A percentile compares a stretch with the other conserved stretches of the same genome.
phyloP scores from a whole-genome alignment of 495 filamentous ascomycete species.

The Mytilinidion resinicola region DNA sequence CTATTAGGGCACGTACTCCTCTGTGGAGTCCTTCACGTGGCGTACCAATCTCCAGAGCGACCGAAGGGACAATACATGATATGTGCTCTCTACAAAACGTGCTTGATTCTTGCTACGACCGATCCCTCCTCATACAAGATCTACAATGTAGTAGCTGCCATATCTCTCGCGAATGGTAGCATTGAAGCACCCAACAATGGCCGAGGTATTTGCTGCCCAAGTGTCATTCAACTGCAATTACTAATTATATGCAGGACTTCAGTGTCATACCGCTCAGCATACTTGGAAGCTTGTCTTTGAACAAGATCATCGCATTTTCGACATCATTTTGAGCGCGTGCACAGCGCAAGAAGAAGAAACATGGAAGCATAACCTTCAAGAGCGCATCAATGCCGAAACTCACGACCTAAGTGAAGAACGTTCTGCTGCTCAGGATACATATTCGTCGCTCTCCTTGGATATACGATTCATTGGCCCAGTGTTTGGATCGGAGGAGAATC shows the following conservation, averaged over 20 bases:
- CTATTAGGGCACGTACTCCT: conserved; percentile 75
- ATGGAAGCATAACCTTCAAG: conserved; percentile 57
- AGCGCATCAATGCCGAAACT: conserved; percentile 34
- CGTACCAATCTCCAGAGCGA: conserved; percentile 63
- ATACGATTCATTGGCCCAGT: conserved; percentile 68
- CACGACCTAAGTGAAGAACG: conserved; percentile 42
- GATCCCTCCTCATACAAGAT: conserved; percentile 50
- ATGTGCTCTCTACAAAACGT: conserved; percentile 76
- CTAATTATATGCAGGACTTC: conserved; percentile 53
- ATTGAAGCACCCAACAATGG: conserved; percentile 77
- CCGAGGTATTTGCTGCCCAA: conserved; percentile 50
- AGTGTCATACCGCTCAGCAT: conserved; percentile 76
- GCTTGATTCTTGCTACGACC: conserved; percentile 69
- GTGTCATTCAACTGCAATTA: conserved; percentile 18
- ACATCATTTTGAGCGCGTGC: conserved; percentile 83
- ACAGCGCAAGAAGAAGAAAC: conserved; percentile 71
- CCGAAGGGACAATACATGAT: conserved; percentile 76
- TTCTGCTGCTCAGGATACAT: conserved; percentile 48
- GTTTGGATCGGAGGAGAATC: conserved; percentile 63
- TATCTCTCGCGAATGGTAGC: conserved; percentile 62
- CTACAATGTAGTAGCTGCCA: conserved; percentile 68
- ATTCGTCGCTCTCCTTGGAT: conserved; percentile 54
- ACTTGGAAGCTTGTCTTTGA: conserved; percentile 95
- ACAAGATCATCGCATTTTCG: conserved; percentile 65
- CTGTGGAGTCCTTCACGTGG: conserved; percentile 81